Evolutionary conservation across 1,284 basidiomycete species (phyloP).

Genomic region (Pyrrhoderma lamaoense): DNA sequence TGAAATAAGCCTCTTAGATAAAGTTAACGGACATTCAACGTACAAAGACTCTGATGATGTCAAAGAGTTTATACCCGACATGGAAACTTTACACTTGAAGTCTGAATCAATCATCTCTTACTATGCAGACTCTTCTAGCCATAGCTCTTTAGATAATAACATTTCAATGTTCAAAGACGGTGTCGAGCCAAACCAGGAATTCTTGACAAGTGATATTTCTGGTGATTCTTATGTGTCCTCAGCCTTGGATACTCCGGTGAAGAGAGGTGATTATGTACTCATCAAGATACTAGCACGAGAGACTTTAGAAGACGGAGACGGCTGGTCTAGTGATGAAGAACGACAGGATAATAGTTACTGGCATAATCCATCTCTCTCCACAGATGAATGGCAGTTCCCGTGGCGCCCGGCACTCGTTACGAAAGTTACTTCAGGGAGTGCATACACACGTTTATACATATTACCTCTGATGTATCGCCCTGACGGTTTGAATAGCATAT

Average conservation of each 20-base stretch:
- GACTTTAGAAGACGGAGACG: slow-evolving; percentile 4
- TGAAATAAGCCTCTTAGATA: no score
- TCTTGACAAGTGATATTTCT: no score
- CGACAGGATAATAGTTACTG: slow-evolving; percentile 11
- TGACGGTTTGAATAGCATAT: slow-evolving; percentile 2
- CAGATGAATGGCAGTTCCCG: slow-evolving; percentile 10
- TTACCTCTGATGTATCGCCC: slow-evolving; percentile 9
- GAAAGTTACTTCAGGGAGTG: neutral
- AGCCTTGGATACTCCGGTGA: neutral
- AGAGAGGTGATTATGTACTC: slow-evolving; percentile 9
- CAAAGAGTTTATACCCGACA: no score
- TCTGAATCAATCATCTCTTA: no score
- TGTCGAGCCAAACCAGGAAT: no score
- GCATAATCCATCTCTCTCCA: slow-evolving; percentile 11
- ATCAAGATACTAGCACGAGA: slow-evolving; percentile 9
- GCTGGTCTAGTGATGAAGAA: neutral
- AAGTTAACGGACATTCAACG: no score
- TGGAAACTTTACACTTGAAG: no score
- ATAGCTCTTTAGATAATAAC: no score
- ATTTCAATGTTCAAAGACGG: no score
- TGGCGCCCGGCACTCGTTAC: slow-evolving; percentile 8
- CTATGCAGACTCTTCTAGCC: no score
- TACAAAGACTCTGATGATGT: no score
- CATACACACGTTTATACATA: slow-evolving; percentile 4
- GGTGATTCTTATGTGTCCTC: no score